These are phyloP conservation scores for Hirschioporus abietinus DNA, from an alignment of 768 basidiomycete species.

Conservation along the genomic window DNA sequence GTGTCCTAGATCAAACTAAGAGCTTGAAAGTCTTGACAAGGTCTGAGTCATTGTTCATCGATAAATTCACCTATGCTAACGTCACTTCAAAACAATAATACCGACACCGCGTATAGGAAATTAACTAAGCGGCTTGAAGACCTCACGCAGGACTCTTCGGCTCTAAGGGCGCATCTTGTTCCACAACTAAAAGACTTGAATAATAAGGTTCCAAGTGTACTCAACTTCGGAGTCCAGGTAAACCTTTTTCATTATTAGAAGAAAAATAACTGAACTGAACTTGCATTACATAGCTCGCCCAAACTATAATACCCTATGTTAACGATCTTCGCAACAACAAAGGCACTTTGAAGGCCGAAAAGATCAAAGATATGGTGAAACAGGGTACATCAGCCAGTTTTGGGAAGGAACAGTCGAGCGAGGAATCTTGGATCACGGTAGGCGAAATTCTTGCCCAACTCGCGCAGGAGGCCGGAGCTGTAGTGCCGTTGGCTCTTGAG, in stretches of 20 bases:
- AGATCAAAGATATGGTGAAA: conserved; percentile 62
- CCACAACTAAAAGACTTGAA: conserved; percentile 70
- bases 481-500: conserved; percentile 71
- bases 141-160: conserved; percentile 61
- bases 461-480: conserved; percentile 60
- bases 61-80: neutral
- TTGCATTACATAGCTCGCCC: conserved; percentile 61
- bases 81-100: neutral
- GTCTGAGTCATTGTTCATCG: conserved; percentile 34
- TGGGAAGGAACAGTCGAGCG: conserved; percentile 60
- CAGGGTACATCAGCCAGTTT: conserved; percentile 69
- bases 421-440: conserved; percentile 74
- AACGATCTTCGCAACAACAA: conserved; percentile 70
- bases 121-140: conserved; percentile 83
- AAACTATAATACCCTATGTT: conserved; percentile 84
- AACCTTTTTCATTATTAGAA: conserved; percentile 18
- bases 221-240: conserved; percentile 90
- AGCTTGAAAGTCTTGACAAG: conserved; percentile 74
- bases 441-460: conserved; percentile 64
- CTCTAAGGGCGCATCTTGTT: conserved; percentile 65
- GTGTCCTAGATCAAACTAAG: conserved; percentile 76
- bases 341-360: conserved; percentile 67
- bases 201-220: conserved; percentile 70
- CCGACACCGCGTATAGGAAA: conserved; percentile 49
- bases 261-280: neutral